Percentiles rank a stretch among this genome's conserved stretches.
phyloP scores from a whole-genome alignment of 1,284 basidiomycete species.

The Pseudozyma tsukubaensis region DNA sequence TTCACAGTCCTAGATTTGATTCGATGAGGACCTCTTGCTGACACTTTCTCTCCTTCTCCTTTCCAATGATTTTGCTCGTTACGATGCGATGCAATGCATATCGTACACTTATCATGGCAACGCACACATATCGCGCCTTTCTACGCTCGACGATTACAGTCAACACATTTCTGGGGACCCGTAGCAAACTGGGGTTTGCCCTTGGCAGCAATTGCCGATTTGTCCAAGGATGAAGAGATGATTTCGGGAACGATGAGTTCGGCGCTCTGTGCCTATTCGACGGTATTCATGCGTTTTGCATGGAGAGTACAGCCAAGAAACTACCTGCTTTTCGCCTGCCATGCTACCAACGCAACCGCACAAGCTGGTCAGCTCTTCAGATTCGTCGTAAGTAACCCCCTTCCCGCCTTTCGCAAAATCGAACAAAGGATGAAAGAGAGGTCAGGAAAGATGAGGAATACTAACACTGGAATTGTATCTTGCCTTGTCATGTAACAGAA shows the following conservation, averaged over 20 bases:
- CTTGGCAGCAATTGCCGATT: constrained; percentile 65
- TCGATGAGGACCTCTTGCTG: not conserved
- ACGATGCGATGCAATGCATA: too few relatives aligned
- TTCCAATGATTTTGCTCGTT: not conserved
- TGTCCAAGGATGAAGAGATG: constrained; percentile 66
- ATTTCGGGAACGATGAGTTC: constrained; percentile 66
- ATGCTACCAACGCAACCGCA: constrained; percentile 64
- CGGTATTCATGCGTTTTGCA: constrained; percentile 67
- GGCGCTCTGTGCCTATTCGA: constrained; percentile 62
- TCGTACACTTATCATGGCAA: too few relatives aligned
- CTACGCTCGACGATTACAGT: constrained; percentile 19
- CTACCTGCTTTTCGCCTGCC: constrained; percentile 67
- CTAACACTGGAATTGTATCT: not conserved
- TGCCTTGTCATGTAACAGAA: constrained; percentile 26
- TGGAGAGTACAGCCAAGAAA: constrained; percentile 67
- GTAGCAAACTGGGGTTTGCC: constrained; percentile 68
- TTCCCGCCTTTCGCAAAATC: not conserved
- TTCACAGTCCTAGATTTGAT: not conserved
- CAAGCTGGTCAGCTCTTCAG: constrained; percentile 58
- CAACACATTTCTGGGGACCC: constrained; percentile 69
- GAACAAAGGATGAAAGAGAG: not conserved
- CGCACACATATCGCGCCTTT: too few relatives aligned
- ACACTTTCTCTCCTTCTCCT: not conserved
- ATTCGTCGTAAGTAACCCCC: constrained; percentile 55
- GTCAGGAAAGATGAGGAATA: not conserved